phyloP scores from a whole-genome alignment of 345 rosid species.

The Nephelium lappaceum region DNA sequence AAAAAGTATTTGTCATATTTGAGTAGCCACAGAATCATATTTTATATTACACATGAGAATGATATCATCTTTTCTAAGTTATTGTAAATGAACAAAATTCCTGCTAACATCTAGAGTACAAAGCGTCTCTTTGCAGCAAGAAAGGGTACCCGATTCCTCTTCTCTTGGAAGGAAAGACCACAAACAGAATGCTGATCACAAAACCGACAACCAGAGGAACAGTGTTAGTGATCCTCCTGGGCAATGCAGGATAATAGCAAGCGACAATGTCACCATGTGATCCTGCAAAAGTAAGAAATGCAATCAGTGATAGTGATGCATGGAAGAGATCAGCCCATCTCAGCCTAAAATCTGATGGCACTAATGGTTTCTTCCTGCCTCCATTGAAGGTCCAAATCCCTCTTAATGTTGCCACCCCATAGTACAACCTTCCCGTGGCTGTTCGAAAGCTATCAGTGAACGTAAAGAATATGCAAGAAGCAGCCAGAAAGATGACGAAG shows the following conservation, averaged over 20 bases:
- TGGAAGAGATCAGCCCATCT: conserved; percentile 49
- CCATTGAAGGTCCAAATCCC: conserved; percentile 53
- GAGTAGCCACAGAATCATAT: not conserved
- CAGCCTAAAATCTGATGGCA: conserved; percentile 43
- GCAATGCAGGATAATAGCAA: conserved; percentile 48
- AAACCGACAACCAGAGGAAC: conserved; percentile 48
- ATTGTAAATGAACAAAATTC: not conserved
- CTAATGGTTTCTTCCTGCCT: conserved; percentile 43
- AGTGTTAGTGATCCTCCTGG: conserved; percentile 40
- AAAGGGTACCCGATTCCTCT: conserved; percentile 52
- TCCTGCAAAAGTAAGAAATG: conserved; percentile 46
- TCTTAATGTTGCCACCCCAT: conserved; percentile 47
- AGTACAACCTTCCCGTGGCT: conserved; percentile 41
- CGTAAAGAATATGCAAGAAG: conserved; percentile 46
- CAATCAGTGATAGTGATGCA: conserved; percentile 43
- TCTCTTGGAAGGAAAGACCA: conserved; percentile 50
- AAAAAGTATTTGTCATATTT: not conserved
- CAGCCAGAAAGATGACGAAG: conserved; percentile 32
- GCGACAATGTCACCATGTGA: conserved; percentile 41
- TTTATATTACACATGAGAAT: not conserved
- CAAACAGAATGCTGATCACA: conserved; percentile 38
- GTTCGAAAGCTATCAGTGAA: conserved; percentile 52
- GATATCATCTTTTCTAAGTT: not conserved
- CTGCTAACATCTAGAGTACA: conserved; percentile 32
- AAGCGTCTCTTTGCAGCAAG: conserved; percentile 37